Base-by-base conservation (phyloP, 495 filamentous ascomycete genomes). In the Annulohypoxylon nitens region DNA sequence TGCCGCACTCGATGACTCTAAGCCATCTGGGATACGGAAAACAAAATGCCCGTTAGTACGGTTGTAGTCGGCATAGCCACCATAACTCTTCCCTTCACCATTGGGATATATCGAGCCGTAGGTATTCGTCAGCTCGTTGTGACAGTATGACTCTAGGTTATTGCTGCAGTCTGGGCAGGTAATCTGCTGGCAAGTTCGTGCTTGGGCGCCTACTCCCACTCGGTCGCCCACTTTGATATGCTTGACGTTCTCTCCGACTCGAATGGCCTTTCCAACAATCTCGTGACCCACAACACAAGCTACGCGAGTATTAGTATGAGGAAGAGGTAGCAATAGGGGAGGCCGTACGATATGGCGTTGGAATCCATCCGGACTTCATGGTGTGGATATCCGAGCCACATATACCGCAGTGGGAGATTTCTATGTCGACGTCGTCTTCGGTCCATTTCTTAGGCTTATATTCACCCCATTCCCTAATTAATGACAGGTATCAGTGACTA, bases 131-230 rank as follows among this genome's bases (percentile, higher is more conserved):
- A 85, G 81, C 11, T 73, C 62, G n/a, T 82, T 84, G 0, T 79
- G 14, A 79, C 94, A 97, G 79, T 96, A 90, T 55, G 88, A 85
- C 75, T 94, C 91, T 47, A 84, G 73, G 4, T 86, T 86, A 12
- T 81, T 82, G 2, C 84, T 77, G 79, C 94, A 97, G 41, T 90
- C 90, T 34, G 90, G 86, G 77, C 94, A 97, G 64, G 90, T 87
- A 0, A 87, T 75, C 41, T 83, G 81, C 57, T 75, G 73, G 83
- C 94, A 97, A 26, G 90, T 88, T 55, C 81, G 81, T 57, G 85
- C 87, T 80, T 97, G 94, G 3, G 94, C 94, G 63, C 95, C 94
- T 18, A 97, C 87, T 47, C 95, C 95, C 37, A 96, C 93, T 39
- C 93, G 89, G 76, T 97, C 94, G 33, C 94, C 94, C 55, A 93